A percentile compares a stretch with the other conserved stretches of the same genome.
Conservation (phyloP, 768 basidiomycete species). For the Sporobolomyces phaffii region DNA sequence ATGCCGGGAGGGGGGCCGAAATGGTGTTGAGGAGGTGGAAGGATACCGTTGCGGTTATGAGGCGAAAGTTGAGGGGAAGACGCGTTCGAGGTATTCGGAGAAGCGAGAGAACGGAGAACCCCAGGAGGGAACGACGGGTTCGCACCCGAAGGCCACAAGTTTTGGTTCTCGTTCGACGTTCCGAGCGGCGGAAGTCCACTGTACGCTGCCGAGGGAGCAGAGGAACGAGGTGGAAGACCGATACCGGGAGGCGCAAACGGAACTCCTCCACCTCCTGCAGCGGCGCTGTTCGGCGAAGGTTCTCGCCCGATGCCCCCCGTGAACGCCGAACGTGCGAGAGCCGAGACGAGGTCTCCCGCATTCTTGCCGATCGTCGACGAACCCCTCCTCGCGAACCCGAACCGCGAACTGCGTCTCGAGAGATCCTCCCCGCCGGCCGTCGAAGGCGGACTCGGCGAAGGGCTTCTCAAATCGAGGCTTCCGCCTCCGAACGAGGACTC, state of each 20-base stretch:
- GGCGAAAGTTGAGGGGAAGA: constrained; percentile 36
- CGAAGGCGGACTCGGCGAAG: constrained; percentile 30
- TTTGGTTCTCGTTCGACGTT: neutral
- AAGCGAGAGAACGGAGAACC: constrained; percentile 22
- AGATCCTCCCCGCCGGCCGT: constrained; percentile 19
- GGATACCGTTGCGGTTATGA: neutral
- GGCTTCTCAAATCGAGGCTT: constrained; percentile 15
- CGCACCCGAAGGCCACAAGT: neutral
- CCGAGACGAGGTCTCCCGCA: constrained; percentile 7
- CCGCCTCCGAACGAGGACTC: constrained; percentile 17
- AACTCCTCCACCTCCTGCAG: constrained; percentile 3
- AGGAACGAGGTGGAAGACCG: constrained; percentile 10
- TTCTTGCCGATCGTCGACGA: constrained; percentile 8
- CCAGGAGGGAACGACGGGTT: constrained; percentile 26
- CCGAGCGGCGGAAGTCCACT: constrained; percentile 1
- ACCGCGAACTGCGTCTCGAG: constrained; percentile 40
- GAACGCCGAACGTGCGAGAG: constrained; percentile 18
- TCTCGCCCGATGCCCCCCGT: neutral
- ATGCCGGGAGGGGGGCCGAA: constrained; percentile 23
- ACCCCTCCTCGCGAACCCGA: constrained; percentile 39
- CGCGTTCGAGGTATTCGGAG: constrained; percentile 13
- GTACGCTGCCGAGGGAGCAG: neutral
- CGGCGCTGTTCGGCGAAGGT: neutral
- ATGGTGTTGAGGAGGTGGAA: constrained; percentile 6
- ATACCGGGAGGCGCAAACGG: constrained; percentile 28